These are phyloP conservation scores for Pseudopyricularia javanii DNA, from an alignment of 2,329 filamentous ascomycete genomes.

Conservation along the genomic window DNA sequence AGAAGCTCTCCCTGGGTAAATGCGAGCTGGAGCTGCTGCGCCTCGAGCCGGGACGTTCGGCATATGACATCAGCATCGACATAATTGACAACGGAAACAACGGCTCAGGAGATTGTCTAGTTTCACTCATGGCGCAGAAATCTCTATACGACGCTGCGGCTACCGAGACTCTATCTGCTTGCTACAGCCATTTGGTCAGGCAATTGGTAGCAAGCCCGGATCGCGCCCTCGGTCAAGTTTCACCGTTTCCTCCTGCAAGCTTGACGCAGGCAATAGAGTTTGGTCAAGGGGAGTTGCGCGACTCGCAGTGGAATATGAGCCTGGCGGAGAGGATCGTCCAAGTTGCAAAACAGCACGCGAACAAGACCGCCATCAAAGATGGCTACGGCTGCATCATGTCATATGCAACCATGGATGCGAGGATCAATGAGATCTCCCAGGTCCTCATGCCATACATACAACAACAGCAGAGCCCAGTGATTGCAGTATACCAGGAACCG, in stretches of 20 bases:
- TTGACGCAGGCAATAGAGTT: background rate
- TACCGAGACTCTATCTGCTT: constrained; percentile 11
- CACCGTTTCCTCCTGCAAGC: background rate
- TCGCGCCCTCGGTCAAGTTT: background rate
- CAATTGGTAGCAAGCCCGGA: background rate
- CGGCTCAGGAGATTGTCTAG: background rate
- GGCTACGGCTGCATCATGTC: constrained; percentile 18
- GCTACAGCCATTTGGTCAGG: constrained; percentile 7
- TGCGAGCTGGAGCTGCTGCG: constrained; percentile 9
- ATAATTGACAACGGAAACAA: constrained; percentile 17
- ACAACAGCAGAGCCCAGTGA: background rate
- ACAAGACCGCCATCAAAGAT: constrained; percentile 10
- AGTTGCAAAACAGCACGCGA: constrained; percentile 11
- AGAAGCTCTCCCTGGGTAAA: constrained; percentile 9
- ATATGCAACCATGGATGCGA: background rate
- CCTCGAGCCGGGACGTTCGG: constrained; percentile 7
- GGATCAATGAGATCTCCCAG: background rate
- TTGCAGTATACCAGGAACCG: constrained; percentile 11
- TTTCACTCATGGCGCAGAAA: constrained; percentile 13
- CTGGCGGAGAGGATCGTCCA: constrained; percentile 21
- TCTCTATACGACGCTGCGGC: constrained; percentile 15
- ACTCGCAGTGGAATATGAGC: constrained; percentile 18
- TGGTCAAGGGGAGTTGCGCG: background rate
- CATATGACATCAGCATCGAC: constrained; percentile 22
- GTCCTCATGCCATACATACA: background rate